A percentile compares a stretch with the other conserved stretches of the same genome.
These are phyloP conservation scores for Hawksworthiomyces lignivorus DNA, from an alignment of 2,329 filamentous ascomycete species.

Conservation along the genomic window DNA sequence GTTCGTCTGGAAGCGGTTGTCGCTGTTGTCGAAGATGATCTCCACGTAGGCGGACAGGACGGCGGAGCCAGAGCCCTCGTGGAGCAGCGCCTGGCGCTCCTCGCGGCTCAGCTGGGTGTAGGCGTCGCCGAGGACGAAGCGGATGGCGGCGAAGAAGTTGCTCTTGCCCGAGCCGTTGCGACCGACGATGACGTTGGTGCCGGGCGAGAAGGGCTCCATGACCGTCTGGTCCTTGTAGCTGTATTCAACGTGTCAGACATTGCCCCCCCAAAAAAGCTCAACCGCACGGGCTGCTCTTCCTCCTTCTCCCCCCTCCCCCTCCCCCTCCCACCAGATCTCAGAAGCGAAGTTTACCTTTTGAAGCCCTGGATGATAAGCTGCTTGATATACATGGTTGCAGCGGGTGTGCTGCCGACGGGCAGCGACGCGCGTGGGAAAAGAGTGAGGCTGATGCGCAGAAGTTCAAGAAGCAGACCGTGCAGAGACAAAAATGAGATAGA, in stretches of 20 bases:
- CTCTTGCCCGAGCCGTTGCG: conserved; percentile 99
- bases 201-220: conserved; percentile 95
- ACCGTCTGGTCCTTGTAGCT: conserved; percentile 99
- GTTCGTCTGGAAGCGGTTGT: conserved; percentile 89
- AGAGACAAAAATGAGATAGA: not conserved
- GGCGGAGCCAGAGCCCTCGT: conserved; percentile 94
- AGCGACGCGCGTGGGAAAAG: conserved; percentile 11
- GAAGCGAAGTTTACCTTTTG: conserved; percentile 84
- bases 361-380: conserved; percentile 99
- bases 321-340: too few relatives aligned
- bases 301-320: too few relatives aligned
- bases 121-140: conserved; percentile 95
- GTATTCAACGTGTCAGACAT: too few relatives aligned
- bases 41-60: conserved; percentile 99
- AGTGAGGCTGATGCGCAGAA: not conserved
- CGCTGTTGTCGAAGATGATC: conserved; percentile 96
- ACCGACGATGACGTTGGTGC: conserved; percentile 96
- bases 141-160: conserved; percentile 98
- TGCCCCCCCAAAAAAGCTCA: too few relatives aligned
- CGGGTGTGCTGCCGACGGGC: conserved; percentile 21
- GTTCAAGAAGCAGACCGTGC: not conserved
- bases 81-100: conserved; percentile 90
- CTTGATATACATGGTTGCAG: conserved; percentile 83
- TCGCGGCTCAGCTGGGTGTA: conserved; percentile 95
- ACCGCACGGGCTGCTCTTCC: too few relatives aligned